A percentile compares a stretch with the other conserved stretches of the same genome.
These are phyloP conservation scores for Erucastrum elatum DNA, from an alignment of 345 rosid genomes.

Conservation along the genomic window DNA sequence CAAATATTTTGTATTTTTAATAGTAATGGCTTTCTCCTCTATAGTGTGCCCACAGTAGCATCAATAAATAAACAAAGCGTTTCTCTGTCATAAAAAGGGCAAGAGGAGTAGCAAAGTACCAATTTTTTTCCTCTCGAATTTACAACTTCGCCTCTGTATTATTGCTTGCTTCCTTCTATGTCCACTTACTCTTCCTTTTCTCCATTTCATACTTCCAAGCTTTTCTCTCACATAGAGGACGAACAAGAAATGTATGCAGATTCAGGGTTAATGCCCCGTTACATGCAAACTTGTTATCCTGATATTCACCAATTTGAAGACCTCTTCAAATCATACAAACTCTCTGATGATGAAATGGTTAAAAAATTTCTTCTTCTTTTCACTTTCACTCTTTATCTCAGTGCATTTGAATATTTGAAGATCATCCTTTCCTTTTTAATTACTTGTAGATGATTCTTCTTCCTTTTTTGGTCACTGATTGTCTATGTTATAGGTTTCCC, in stretches of 20 bases:
- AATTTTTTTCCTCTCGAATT: conserved; percentile 26
- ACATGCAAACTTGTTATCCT: conserved; percentile 60
- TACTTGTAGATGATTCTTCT: neutral
- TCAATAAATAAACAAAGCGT: conserved; percentile 8
- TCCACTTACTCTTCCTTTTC: conserved; percentile 9
- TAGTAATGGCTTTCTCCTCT: conserved; percentile 13
- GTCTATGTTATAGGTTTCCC: conserved; percentile 16
- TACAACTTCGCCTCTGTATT: conserved; percentile 35
- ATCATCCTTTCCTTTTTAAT: conserved; percentile 1
- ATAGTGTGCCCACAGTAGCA: conserved; percentile 4
- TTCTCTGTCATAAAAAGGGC: conserved; percentile 36
- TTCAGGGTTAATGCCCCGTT: conserved; percentile 64
- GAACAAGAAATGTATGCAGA: conserved; percentile 72
- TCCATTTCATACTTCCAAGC: neutral
- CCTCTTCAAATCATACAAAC: conserved; percentile 61
- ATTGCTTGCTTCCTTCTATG: conserved; percentile 15
- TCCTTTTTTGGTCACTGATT: neutral
- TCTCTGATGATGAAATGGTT: conserved; percentile 62
- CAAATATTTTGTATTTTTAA: neutral
- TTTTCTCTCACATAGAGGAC: neutral
- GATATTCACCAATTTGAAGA: conserved; percentile 80
- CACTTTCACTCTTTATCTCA: neutral
- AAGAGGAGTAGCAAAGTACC: conserved; percentile 32
- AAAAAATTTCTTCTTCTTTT: neutral
- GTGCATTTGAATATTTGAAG: conserved; percentile 18